Base-by-base conservation (phyloP, 768 basidiomycete genomes). In the Phaeolepiota aurea region DNA sequence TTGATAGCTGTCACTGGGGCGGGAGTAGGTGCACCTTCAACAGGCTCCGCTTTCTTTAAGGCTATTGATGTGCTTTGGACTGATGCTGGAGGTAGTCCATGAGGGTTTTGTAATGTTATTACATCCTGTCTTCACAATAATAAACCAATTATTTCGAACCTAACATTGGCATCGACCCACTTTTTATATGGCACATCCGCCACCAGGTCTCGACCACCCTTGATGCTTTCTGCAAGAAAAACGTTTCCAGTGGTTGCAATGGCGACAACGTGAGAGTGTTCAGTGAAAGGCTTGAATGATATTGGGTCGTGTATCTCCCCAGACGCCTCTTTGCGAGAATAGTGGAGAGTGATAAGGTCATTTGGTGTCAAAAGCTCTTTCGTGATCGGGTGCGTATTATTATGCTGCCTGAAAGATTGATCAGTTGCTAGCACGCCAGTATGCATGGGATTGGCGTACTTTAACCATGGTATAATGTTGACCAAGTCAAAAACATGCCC, bases 271-370 rank as follows among this genome's bases (percentile, higher is more conserved):
- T 97, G 87, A 1, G 94, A 93, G 57, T 98, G 94, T 47, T 94
- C 85, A 55, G 75, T 92, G 72, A 99, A 96, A 2, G 88, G 85
- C 58, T 97, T 98, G 76, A 94, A 99, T 2, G 91, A 90, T 32
- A 99, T 91, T 0, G 96, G 96, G 58, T 99, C 96, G 57, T 96
- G 84, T 10, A 88, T 77, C 59, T 91, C 86, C 28, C 86, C 86
- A 18, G 89, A 79, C 2, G 86, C 67, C 53, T 74, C 73, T 58
- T 93, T 93, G 46, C 89, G 73, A 1, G 82, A 77, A 53, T 90
- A 91, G 54, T 87, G 72, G 20, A 90, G 71, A n/a, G 75, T 73
- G 34, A 90, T 83, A 41, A 91, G 73, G 44, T 87, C 82, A 4
- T 77, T 69, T 0, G 87, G 83, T 2, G 63, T 56, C n/a, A 88